Base-by-base conservation (phyloP, 306 rosid species). In the Quercus wislizeni region DNA sequence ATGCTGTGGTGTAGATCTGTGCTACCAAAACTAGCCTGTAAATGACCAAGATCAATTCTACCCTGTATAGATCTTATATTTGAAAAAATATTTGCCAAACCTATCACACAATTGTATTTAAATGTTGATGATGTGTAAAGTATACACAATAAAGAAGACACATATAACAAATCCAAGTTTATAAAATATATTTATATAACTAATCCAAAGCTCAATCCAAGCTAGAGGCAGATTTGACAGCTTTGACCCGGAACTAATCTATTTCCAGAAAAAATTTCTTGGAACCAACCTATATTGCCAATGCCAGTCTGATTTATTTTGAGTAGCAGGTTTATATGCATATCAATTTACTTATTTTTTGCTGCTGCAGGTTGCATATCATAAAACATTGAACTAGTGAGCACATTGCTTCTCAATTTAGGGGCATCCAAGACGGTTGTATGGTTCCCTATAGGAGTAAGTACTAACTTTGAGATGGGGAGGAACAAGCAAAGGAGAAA, bases 281-380 rank as follows among this genome's bases (percentile, higher is more conserved):
- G 3, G 8, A 0, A 7, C 14, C 49, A 31, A 17, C 1, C 1
- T 14, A 61, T 2, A 38, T 62, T 65, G 71, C 49, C 20, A 17
- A 15, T 74, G 35, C 54, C 15, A 23, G 2, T 55, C 5, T 9
- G 67, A 30, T 76, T 55, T 9, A 9, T 20, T 65, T 68, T n/a
- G 15, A 6, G 38, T 80, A 6, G 31, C 64, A 9, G 41, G 17
- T 21, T 21, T 52, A 27, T n/a, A 67, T 30, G 52, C 74, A 21
- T 76, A 57, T 58, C 7, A 3, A 54, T 82, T 21, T 20, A 61
- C 67, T 9, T 25, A 4, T 74, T 49, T 6, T 41, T 80, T 74
- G 21, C 43, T 76, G 41, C 62, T 89, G 84, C 93, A 95, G 99
- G 97, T 91, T 77, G 97, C 99, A 20, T 95, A 89, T 76, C 98